phyloP scores from a whole-genome alignment of 352 stramenopile species.

The Aphanomyces invadans region DNA sequence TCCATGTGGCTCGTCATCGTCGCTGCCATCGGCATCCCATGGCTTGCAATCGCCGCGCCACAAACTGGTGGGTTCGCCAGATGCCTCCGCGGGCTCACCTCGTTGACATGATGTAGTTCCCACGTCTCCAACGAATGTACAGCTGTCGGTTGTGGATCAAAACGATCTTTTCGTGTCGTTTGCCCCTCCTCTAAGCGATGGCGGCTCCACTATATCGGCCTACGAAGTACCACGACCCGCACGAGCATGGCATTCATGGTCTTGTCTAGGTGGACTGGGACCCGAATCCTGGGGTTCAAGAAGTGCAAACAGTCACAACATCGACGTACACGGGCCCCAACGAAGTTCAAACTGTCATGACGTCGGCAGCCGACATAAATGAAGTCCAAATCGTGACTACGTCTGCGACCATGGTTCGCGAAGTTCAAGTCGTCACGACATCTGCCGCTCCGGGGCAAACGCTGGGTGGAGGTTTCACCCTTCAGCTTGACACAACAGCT shows the following conservation, averaged over 20 bases:
- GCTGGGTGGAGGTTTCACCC: slow-evolving; percentile 83
- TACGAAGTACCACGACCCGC: slow-evolving; percentile 31
- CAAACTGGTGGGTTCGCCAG: background rate
- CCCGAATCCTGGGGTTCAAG: slow-evolving; percentile 74
- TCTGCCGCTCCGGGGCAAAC: slow-evolving; percentile 69
- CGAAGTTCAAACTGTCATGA: slow-evolving; percentile 91
- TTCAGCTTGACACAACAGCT: slow-evolving; percentile 85
- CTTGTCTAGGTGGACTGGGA: slow-evolving; percentile 85
- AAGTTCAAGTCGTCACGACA: slow-evolving; percentile 85
- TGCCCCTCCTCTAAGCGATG: slow-evolving; percentile 59
- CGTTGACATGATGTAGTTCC: slow-evolving; percentile 30
- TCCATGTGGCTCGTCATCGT: background rate
- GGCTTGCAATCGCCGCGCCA: background rate
- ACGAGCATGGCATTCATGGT: background rate
- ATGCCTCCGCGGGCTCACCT: background rate
- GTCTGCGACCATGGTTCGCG: slow-evolving; percentile 41
- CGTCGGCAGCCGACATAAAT: slow-evolving; percentile 67
- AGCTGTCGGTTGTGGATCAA: slow-evolving; percentile 54
- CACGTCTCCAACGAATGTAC: slow-evolving; percentile 51
- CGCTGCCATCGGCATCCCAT: background rate
- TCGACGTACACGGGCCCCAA: slow-evolving; percentile 84
- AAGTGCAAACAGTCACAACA: slow-evolving; percentile 84
- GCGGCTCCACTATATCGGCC: slow-evolving; percentile 61
- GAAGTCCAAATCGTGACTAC: slow-evolving; percentile 86
- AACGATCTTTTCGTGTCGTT: slow-evolving; percentile 65